These are phyloP conservation scores for Lichtheimia ramosa DNA, from an alignment of 371 early-diverging fungal genomes.

Conservation along the genomic window DNA sequence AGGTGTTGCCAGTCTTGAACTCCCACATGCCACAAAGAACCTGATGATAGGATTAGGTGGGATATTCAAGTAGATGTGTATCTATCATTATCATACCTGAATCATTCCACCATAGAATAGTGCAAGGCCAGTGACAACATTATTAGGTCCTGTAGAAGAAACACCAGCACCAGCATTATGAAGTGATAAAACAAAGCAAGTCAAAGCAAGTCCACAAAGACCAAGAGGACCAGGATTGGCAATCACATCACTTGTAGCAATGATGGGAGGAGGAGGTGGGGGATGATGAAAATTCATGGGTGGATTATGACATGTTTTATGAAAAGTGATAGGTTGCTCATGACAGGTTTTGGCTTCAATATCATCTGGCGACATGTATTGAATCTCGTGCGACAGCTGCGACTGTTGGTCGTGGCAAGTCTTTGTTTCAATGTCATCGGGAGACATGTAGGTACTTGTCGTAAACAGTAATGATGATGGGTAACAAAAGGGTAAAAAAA, in stretches of 20 bases:
- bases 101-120: constrained; percentile 80
- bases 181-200: constrained; percentile 71
- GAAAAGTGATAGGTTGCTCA: too few relatives aligned
- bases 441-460: too few relatives aligned
- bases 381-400: too few relatives aligned
- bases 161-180: constrained; percentile 73
- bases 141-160: constrained; percentile 48
- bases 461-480: too few relatives aligned
- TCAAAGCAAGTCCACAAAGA: constrained; percentile 72
- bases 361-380: too few relatives aligned
- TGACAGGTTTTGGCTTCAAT: too few relatives aligned
- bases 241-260: constrained; percentile 10
- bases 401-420: too few relatives aligned
- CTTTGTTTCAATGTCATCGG: too few relatives aligned
- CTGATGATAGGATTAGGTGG: constrained; percentile 19
- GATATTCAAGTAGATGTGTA: not conserved
- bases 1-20: constrained; percentile 74
- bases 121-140: constrained; percentile 68
- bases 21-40: constrained; percentile 84
- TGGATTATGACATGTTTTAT: too few relatives aligned
- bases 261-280: not conserved
- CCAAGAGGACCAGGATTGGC: constrained; percentile 80
- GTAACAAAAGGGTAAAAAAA: too few relatives aligned
- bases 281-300: too few relatives aligned
- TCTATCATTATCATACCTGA: constrained; percentile 50